phyloP scores from a whole-genome alignment of 73 alveolate species.

The Tetrahymena elliotti region DNA sequence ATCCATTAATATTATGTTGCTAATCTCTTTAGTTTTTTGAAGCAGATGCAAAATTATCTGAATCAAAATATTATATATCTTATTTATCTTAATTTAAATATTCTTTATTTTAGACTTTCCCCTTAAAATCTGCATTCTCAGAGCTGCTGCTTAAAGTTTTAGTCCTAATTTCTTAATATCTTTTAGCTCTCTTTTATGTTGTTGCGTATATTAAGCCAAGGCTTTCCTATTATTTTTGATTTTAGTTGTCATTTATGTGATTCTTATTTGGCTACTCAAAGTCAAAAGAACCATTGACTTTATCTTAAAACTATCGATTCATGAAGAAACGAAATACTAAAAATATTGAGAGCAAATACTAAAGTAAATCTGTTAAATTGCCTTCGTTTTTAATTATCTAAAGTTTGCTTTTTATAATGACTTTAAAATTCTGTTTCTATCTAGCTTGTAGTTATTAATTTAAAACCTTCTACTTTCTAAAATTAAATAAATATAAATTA shows the following conservation, averaged over 20 bases:
- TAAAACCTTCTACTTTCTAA: not conserved
- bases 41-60: not conserved
- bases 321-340: not conserved
- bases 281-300: not conserved
- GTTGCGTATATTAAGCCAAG: not conserved
- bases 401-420: not conserved
- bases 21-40: not conserved
- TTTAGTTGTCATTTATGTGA: not conserved
- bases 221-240: not conserved
- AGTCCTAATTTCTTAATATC: not conserved
- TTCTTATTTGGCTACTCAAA: not conserved
- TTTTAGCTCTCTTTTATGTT: not conserved
- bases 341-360: not conserved
- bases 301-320: not conserved
- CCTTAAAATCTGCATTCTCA: not conserved
- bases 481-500: no score
- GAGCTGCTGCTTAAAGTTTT: not conserved
- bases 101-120: not conserved
- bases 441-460: not conserved
- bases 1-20: not conserved
- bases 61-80: not conserved
- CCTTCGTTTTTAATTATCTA: not conserved
- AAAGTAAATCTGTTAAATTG: not conserved
- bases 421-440: not conserved
- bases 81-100: not conserved